These are phyloP conservation scores for Pythium pyrilobum DNA, from an alignment of 352 stramenopile species.

Conservation along the genomic window DNA sequence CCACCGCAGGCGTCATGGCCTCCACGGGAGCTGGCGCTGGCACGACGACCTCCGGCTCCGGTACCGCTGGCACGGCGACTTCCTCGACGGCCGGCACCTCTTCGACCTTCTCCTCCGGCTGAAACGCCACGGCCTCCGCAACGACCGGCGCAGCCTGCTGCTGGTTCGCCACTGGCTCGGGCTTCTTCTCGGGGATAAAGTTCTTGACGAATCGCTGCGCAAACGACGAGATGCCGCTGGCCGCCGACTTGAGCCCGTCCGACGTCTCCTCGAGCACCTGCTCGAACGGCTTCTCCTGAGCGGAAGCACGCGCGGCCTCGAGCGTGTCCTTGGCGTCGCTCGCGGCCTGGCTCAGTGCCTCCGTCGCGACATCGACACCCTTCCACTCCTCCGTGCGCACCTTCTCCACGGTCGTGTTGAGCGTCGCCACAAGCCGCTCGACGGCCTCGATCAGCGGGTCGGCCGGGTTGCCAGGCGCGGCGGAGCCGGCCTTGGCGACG, in stretches of 20 bases:
- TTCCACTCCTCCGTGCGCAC: conserved; percentile 39
- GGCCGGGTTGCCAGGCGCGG: conserved; percentile 38
- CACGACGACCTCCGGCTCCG: conserved; percentile 10
- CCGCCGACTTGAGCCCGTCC: conserved; percentile 32
- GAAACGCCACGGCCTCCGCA: conserved; percentile 1
- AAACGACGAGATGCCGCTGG: conserved; percentile 57
- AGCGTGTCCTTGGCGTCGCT: conserved; percentile 27
- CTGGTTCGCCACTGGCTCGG: not conserved
- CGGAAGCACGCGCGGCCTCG: conserved; percentile 25
- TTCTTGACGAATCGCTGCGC: conserved; percentile 61
- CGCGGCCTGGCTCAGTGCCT: conserved; percentile 18
- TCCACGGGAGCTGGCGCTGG: conserved; percentile 2
- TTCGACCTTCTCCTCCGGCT: conserved; percentile 14
- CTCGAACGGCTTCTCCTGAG: conserved; percentile 41
- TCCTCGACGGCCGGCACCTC: conserved; percentile 5
- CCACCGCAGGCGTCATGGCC: conserved; percentile 13
- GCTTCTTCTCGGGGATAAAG: conserved; percentile 55
- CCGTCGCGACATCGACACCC: conserved; percentile 19
- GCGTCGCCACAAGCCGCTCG: conserved; percentile 47
- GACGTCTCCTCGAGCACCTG: conserved; percentile 33
- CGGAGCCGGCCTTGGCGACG: conserved; percentile 20
- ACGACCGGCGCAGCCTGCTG: not conserved
- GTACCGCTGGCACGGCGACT: not conserved
- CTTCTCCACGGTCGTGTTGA: conserved; percentile 46
- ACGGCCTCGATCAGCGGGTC: conserved; percentile 56